These are phyloP conservation scores for Myriangium duriaei DNA, from an alignment of 2,329 filamentous ascomycete species.

Conservation along the genomic window DNA sequence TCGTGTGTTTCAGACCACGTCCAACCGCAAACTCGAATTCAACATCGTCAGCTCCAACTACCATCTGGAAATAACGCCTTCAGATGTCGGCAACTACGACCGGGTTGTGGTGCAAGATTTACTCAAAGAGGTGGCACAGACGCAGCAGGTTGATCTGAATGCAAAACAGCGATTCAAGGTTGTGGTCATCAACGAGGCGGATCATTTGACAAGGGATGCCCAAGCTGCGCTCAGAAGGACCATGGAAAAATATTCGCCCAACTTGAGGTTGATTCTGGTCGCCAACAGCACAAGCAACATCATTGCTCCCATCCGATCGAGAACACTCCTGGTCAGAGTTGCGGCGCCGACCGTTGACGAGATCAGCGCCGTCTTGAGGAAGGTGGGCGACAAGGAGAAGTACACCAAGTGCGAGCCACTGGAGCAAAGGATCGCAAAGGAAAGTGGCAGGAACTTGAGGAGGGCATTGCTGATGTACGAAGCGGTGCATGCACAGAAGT, in stretches of 20 bases:
- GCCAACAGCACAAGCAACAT: slow-evolving; percentile 97
- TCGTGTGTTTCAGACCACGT: slow-evolving; percentile 83
- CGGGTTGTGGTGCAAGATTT: slow-evolving; percentile 91
- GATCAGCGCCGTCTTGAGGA: slow-evolving; percentile 62
- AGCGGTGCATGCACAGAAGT: slow-evolving; percentile 95
- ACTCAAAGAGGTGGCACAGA: slow-evolving; percentile 95
- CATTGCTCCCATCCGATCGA: slow-evolving; percentile 90
- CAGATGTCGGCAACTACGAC: slow-evolving; percentile 92
- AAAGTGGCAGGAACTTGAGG: slow-evolving; percentile 82
- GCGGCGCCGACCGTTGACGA: slow-evolving; percentile 76
- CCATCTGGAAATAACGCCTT: slow-evolving; percentile 95
- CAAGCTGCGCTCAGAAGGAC: slow-evolving; percentile 89
- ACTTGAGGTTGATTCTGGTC: slow-evolving; percentile 77
- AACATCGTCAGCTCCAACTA: slow-evolving; percentile 97
- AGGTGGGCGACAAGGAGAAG: slow-evolving; percentile 64
- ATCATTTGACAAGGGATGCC: slow-evolving; percentile 84
- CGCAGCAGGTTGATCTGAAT: slow-evolving; percentile 89
- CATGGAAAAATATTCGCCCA: slow-evolving; percentile 99
- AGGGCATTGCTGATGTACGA: slow-evolving; percentile 93
- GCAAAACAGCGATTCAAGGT: slow-evolving; percentile 95
- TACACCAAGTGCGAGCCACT: slow-evolving; percentile 67
- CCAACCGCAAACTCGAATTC: slow-evolving; percentile 97
- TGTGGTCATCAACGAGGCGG: slow-evolving; percentile 97
- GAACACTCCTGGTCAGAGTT: slow-evolving; percentile 83
- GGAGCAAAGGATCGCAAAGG: slow-evolving; percentile 73